Evolutionary conservation across 169 alveolate species (phyloP).

Genomic region (Eimeria sp.): DNA sequence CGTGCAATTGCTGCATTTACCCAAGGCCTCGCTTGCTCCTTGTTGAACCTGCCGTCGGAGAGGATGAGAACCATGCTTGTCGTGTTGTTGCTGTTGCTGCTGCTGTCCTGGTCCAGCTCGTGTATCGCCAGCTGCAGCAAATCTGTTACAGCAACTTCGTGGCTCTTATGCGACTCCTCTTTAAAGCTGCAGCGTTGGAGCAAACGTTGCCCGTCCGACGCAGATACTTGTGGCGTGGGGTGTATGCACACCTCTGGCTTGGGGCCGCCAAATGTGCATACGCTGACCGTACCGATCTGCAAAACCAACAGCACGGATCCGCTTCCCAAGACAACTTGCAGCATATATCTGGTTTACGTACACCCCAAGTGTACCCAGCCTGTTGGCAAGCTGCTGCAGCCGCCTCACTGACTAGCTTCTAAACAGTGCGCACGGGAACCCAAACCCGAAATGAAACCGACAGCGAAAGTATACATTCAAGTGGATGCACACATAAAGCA

Average conservation of each 20-base stretch:
- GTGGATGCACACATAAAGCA: background rate
- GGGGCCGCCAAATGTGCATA: constrained; percentile 79
- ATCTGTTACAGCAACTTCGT: constrained; percentile 84
- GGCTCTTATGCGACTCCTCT: constrained; percentile 85
- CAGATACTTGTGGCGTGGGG: constrained; percentile 81
- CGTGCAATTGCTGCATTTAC: constrained; percentile 90
- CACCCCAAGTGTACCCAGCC: background rate
- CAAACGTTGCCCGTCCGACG: constrained; percentile 83
- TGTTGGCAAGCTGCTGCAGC: background rate
- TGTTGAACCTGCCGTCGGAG: constrained; percentile 97
- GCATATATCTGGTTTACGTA: background rate
- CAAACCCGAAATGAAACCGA: background rate
- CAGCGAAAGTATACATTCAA: background rate
- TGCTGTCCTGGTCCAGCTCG: constrained; percentile 84
- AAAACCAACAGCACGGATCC: background rate
- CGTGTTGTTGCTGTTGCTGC: constrained; percentile 84
- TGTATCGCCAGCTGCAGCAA: constrained; percentile 90
- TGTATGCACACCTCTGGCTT: constrained; percentile 81
- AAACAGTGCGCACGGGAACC: background rate
- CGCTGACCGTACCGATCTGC: constrained; percentile 79
- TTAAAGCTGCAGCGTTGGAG: constrained; percentile 82
- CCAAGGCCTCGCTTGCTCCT: constrained; percentile 92
- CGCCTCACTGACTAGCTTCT: background rate
- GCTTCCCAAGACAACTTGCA: background rate
- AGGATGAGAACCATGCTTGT: constrained; percentile 90